These are phyloP conservation scores for Vanderwaltozyma polyspora DNA, from an alignment of 805 yeast genomes.

Conservation along the genomic window DNA sequence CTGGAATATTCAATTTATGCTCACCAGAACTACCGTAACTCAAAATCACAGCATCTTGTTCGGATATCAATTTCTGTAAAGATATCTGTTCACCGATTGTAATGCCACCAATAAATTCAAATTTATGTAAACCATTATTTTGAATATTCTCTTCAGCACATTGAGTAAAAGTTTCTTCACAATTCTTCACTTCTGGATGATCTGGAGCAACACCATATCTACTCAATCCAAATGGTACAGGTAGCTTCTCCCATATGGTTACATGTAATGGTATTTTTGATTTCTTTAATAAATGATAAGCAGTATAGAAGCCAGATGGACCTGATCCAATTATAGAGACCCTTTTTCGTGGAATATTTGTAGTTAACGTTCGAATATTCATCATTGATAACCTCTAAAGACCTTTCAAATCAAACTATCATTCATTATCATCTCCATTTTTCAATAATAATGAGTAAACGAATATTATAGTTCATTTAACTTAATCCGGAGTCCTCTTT, in stretches of 20 bases:
- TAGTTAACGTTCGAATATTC: no score
- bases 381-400: no score
- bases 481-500: no score
- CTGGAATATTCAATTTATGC: conserved; percentile 42
- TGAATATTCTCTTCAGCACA: conserved; percentile 21
- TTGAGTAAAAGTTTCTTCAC: conserved; percentile 57
- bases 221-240: conserved; percentile 85
- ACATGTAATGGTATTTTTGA: conserved; percentile 34
- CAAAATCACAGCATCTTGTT: conserved; percentile 63
- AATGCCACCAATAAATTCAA: conserved; percentile 62
- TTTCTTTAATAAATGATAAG: conserved; percentile 53
- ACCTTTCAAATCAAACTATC: no score
- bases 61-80: conserved; percentile 36
- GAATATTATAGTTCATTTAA: no score
- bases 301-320: conserved; percentile 92
- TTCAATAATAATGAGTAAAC: no score
- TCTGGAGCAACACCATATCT: conserved; percentile 99
- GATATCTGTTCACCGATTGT: conserved; percentile 52
- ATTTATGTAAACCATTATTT: conserved; percentile 24
- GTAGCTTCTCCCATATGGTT: conserved; percentile 73
- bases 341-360: no score
- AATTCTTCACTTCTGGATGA: conserved; percentile 90
- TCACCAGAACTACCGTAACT: conserved; percentile 75
- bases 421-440: no score
- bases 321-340: conserved; percentile 90